phyloP scores from a whole-genome alignment of 139 green algal genomes.

The Desmodesmus armatus region DNA sequence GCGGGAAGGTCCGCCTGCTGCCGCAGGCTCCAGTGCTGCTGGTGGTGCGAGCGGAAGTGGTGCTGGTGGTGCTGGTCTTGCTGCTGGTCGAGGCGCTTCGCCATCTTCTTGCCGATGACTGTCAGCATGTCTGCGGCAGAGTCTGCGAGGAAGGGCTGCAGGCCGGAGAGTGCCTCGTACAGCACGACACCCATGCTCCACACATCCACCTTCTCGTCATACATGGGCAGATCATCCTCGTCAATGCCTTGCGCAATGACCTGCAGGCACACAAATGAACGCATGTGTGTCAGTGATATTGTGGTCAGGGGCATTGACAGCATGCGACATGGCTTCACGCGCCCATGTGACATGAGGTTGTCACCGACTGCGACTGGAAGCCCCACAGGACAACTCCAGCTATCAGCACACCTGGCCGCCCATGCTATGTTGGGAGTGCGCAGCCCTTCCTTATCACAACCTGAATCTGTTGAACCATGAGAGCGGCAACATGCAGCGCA shows the following conservation, averaged over 20 bases:
- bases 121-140: conserved; percentile 49
- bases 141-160: conserved; percentile 72
- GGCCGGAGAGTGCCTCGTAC: conserved; percentile 70
- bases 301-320: too few relatives aligned
- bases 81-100: background rate
- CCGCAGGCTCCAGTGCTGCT: too few relatives aligned
- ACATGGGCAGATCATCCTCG: conserved; percentile 72
- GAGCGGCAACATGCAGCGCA: too few relatives aligned
- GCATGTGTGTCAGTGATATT: too few relatives aligned
- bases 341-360: too few relatives aligned
- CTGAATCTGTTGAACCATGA: too few relatives aligned
- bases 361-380: too few relatives aligned
- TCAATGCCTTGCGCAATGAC: conserved; percentile 69
- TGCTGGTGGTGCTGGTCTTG: background rate
- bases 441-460: too few relatives aligned
- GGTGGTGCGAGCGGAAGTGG: background rate
- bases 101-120: conserved; percentile 13
- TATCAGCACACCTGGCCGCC: too few relatives aligned
- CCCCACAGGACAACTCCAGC: too few relatives aligned
- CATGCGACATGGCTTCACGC: background rate
- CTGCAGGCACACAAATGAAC: conserved; percentile 23
- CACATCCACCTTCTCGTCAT: conserved; percentile 75
- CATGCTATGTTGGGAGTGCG: too few relatives aligned
- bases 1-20: conserved; percentile 7
- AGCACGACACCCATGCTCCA: conserved; percentile 65